Evolutionary conservation across 2,329 filamentous ascomycete genomes (phyloP).

Genomic region (Coniochaeta sp.): DNA sequence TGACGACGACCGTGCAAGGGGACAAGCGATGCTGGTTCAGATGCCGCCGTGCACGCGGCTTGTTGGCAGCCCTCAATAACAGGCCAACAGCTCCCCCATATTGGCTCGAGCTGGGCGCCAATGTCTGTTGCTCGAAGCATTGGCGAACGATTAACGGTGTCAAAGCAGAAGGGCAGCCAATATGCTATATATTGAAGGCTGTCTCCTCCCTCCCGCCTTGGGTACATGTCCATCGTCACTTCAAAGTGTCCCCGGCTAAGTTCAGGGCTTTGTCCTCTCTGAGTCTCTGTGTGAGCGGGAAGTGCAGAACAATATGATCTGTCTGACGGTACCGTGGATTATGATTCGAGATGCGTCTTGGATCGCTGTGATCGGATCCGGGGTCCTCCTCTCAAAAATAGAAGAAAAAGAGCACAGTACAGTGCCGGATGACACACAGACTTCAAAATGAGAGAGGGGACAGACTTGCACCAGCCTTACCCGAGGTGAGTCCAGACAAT

Average conservation of each 20-base stretch:
- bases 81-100: no score
- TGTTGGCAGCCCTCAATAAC: no score
- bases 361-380: slow-evolving; percentile 1
- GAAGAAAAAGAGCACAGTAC: not conserved
- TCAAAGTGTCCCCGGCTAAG: not conserved
- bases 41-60: no score
- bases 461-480: not conserved
- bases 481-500: not conserved
- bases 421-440: no score
- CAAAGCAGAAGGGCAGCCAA: not conserved
- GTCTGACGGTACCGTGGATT: not conserved
- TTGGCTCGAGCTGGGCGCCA: no score
- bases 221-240: not conserved
- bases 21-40: no score
- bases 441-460: no score
- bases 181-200: not conserved
- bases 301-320: not conserved
- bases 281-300: not conserved
- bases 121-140: no score
- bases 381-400: not conserved
- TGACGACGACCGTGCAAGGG: no score
- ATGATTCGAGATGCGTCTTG: not conserved
- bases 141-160: no score
- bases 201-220: not conserved
- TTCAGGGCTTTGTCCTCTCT: no score